These are phyloP conservation scores for Trametes pubescens DNA, from an alignment of 1,284 basidiomycete species.

Conservation along the genomic window DNA sequence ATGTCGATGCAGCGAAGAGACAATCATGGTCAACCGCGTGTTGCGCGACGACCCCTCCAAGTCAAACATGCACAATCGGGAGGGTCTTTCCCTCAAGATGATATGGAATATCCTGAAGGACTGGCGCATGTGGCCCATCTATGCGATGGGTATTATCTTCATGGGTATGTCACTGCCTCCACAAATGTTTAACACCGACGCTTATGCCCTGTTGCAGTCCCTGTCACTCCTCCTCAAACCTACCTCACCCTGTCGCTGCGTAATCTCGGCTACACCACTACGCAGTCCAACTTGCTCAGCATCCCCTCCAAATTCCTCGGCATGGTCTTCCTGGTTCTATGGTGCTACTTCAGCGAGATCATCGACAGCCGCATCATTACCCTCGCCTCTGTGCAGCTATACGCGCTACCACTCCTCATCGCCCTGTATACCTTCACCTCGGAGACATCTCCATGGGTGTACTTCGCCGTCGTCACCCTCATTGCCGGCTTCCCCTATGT, in stretches of 20 bases:
- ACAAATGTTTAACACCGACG: constrained; percentile 18
- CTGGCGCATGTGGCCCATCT: constrained; percentile 77
- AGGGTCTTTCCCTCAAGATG: constrained; percentile 64
- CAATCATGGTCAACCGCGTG: constrained; percentile 60
- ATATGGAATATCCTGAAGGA: constrained; percentile 67
- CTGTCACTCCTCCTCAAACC: constrained; percentile 54
- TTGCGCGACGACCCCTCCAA: constrained; percentile 77
- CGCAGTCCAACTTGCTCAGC: constrained; percentile 66
- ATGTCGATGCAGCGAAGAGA: constrained; percentile 41
- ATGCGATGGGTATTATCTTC: constrained; percentile 56
- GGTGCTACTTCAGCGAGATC: constrained; percentile 61
- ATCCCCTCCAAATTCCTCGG: constrained; percentile 57
- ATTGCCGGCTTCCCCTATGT: constrained; percentile 61
- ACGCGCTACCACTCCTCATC: constrained; percentile 67
- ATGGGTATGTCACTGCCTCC: constrained; percentile 44
- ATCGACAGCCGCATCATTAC: constrained; percentile 63
- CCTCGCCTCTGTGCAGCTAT: constrained; percentile 64
- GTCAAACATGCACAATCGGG: constrained; percentile 82
- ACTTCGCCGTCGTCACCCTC: constrained; percentile 62
- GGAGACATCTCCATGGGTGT: constrained; percentile 65
- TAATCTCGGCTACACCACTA: constrained; percentile 68
- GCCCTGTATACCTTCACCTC: constrained; percentile 62
- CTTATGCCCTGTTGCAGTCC: constrained; percentile 48
- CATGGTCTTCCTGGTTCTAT: constrained; percentile 50
- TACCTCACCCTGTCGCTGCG: constrained; percentile 72